These are phyloP conservation scores for Corylus avellana DNA, from an alignment of 306 rosid genomes.

Conservation along the genomic window DNA sequence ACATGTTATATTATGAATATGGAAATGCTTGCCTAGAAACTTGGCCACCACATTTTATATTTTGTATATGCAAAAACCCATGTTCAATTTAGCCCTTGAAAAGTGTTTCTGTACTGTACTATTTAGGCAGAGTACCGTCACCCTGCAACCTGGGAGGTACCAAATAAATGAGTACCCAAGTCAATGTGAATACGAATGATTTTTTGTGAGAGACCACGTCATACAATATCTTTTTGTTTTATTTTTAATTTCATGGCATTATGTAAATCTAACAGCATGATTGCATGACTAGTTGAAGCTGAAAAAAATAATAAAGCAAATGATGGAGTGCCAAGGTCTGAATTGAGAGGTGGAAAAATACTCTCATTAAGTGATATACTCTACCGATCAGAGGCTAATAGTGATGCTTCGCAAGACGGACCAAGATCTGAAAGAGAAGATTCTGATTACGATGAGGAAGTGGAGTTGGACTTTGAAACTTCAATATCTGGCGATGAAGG, in stretches of 20 bases:
- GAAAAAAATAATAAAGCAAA: slow-evolving; percentile 60
- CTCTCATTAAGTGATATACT: slow-evolving; percentile 84
- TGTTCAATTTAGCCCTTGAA: neutral
- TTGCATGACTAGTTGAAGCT: slow-evolving; percentile 62
- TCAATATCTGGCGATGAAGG: slow-evolving; percentile 85
- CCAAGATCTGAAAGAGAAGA: slow-evolving; percentile 88
- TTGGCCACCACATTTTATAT: neutral
- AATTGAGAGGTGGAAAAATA: slow-evolving; percentile 62
- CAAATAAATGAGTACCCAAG: too few species aligned
- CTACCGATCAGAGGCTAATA: slow-evolving; percentile 73
- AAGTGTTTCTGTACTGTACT: neutral
- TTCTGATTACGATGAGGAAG: slow-evolving; percentile 90
- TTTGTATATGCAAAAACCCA: neutral
- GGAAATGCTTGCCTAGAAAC: neutral
- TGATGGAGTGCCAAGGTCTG: slow-evolving; percentile 64
- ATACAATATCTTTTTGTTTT: slow-evolving; percentile 2
- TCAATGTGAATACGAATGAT: neutral
- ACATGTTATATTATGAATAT: neutral
- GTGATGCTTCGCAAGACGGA: slow-evolving; percentile 89
- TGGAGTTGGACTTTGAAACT: slow-evolving; percentile 91
- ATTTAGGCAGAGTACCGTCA: too few species aligned
- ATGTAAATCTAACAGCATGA: slow-evolving; percentile 32
- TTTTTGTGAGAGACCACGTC: neutral
- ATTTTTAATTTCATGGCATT: slow-evolving; percentile 13
- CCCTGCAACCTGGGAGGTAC: too few species aligned